Conservation (phyloP, 2,329 filamentous ascomycete genomes). For the Aureobasidium sp. region DNA sequence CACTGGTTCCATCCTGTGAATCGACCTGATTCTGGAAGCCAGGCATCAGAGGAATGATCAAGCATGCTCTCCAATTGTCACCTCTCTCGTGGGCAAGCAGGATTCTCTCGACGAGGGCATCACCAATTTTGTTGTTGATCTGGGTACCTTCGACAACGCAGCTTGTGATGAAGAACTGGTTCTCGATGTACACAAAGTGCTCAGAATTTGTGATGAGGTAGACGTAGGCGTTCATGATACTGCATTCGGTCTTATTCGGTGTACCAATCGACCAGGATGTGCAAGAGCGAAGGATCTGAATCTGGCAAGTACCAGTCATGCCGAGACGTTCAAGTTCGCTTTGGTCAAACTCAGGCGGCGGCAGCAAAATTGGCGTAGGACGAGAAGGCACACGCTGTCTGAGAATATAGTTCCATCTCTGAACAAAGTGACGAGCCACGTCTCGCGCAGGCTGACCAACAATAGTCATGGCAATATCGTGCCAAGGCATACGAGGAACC, state of each 20-base stretch:
- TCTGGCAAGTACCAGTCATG: slow-evolving; percentile 87
- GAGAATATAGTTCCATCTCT: slow-evolving; percentile 95
- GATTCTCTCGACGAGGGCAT: slow-evolving; percentile 88
- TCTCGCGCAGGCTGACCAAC: slow-evolving; percentile 93
- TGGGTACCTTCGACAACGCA: slow-evolving; percentile 80
- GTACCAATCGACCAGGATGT: slow-evolving; percentile 88
- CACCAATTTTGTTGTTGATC: slow-evolving; percentile 88
- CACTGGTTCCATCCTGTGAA: slow-evolving; percentile 85
- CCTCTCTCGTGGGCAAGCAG: slow-evolving; percentile 74
- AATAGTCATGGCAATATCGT: slow-evolving; percentile 96
- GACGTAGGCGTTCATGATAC: slow-evolving; percentile 91
- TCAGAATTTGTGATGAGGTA: slow-evolving; percentile 93
- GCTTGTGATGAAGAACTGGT: slow-evolving; percentile 96
- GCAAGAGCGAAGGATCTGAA: slow-evolving; percentile 89
- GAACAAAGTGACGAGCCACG: slow-evolving; percentile 90
- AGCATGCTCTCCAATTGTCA: slow-evolving; percentile 83
- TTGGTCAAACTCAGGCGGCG: slow-evolving; percentile 82
- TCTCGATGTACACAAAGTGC: slow-evolving; percentile 97
- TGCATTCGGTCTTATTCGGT: slow-evolving; percentile 74
- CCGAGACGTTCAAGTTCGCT: slow-evolving; percentile 82
- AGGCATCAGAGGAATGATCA: slow-evolving; percentile 93
- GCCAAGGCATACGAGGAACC: slow-evolving; percentile 94
- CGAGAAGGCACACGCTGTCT: slow-evolving; percentile 88
- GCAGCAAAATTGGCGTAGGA: slow-evolving; percentile 86
- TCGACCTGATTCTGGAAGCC: slow-evolving; percentile 97